Percentiles rank a stretch among this genome's conserved stretches.
Evolutionary conservation across 345 rosid species (phyloP).

Genomic region (Rhodamnia rubescens): DNA sequence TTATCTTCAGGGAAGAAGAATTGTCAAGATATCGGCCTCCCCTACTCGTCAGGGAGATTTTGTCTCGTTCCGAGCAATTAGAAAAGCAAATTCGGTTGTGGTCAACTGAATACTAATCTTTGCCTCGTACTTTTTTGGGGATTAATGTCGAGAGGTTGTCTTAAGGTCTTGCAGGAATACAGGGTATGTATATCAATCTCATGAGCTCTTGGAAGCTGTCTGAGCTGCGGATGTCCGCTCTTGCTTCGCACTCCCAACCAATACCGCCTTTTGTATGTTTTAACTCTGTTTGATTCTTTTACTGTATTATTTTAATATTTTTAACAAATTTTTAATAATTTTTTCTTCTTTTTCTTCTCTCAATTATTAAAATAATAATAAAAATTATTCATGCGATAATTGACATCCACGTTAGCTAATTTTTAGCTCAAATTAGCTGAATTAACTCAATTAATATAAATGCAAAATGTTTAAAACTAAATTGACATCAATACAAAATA

Average conservation of each 20-base stretch:
- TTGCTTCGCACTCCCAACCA: neutral
- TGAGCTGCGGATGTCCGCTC: neutral
- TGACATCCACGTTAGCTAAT: no score
- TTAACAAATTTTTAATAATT: no score
- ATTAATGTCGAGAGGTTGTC: neutral
- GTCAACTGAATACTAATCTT: neutral
- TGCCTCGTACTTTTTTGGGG: neutral
- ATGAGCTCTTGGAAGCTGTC: neutral
- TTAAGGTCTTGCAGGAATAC: neutral
- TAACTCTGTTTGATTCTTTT: neutral
- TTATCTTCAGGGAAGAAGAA: neutral
- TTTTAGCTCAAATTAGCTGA: no score
- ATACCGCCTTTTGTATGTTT: neutral
- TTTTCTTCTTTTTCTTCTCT: no score
- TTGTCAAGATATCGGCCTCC: neutral
- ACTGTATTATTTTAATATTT: no score
- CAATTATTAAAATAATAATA: no score
- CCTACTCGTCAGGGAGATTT: neutral
- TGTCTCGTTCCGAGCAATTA: neutral
- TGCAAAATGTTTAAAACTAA: no score
- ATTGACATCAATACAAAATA: no score
- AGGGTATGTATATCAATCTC: neutral
- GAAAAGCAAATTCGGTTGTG: neutral
- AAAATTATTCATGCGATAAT: no score
- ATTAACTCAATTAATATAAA: no score